phyloP scores from a whole-genome alignment of 768 basidiomycete genomes.

The Boletus barrowsii region DNA sequence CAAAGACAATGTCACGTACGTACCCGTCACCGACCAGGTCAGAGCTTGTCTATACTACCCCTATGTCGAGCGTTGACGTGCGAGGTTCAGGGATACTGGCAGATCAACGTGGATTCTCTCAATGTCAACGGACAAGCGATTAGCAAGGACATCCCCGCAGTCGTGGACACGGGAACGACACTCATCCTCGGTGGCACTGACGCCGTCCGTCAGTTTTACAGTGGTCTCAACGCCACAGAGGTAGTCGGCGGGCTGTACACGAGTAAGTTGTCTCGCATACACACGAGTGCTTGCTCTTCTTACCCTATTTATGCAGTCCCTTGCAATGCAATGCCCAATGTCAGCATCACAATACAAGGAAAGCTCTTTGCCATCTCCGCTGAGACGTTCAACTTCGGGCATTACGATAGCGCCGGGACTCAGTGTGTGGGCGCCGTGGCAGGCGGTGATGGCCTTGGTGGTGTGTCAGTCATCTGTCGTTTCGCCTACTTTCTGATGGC shows the following conservation, averaged over 20 bases:
- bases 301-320: constrained; percentile 15
- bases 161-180: constrained; percentile 53
- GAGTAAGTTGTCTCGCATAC: constrained; percentile 3
- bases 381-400: constrained; percentile 38
- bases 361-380: constrained; percentile 30
- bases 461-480: constrained; percentile 7
- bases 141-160: constrained; percentile 5
- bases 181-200: constrained; percentile 40
- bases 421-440: constrained; percentile 22
- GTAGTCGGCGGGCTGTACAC: constrained; percentile 38
- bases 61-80: background rate
- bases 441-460: constrained; percentile 13
- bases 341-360: constrained; percentile 35
- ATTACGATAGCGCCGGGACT: constrained; percentile 3
- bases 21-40: constrained; percentile 31
- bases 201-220: constrained; percentile 34
- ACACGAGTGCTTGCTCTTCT: background rate
- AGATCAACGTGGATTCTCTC: constrained; percentile 14
- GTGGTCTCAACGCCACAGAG: constrained; percentile 27
- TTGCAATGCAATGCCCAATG: constrained; percentile 23
- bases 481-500: background rate
- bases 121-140: constrained; percentile 22
- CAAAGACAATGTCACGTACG: constrained; percentile 37
- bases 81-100: constrained; percentile 22
- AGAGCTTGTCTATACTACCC: background rate